Base-by-base conservation (phyloP, 495 filamentous ascomycete species). In the Aspergillus nidulans region DNA sequence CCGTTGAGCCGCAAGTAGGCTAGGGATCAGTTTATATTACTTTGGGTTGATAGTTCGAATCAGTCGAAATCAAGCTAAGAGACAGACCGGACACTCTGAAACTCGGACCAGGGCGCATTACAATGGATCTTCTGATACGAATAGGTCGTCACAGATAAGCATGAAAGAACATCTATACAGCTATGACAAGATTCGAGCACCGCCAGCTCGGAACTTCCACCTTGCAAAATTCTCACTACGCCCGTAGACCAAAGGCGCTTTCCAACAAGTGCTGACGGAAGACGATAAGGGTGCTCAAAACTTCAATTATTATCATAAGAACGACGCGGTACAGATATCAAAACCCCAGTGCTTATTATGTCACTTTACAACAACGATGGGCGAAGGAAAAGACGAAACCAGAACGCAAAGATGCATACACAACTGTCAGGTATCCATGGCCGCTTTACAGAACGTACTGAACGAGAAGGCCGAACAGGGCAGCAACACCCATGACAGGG, bases 291-390 rank as follows among this genome's bases (percentile, higher is more conserved):
- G 71, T 71, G 69, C 66, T 65, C 67, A 73, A 60, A 67, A 67
- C 66, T 69, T 66, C 65, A 71, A 75, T 75, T 74, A 77, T 73
- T 74, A 75, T 75, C 71, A 72, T 74, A 65, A 74, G 67, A 69
- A 68, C 66, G 64, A 65, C 69, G 69, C 60, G 56, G 60, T 66
- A 72, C 53, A 64, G 63, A 60, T 63, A 59, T 66, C 58, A 65
- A 70, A 58, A 61, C 62, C 69, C 67, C 61, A 58, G 69, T 70
- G 64, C 67, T 71, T 67, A 69, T 63, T 58, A 65, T 59, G 63
- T 59, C 55, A 64, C 60, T 70, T 63, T 70, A 70, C 65, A 68
- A 64, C 64, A 59, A 58, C 53, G 49, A 47, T 44, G 49, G 48
- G 56, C 28, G 56, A 47, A 49, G 59, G 23, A 56, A 58, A 59